These are phyloP conservation scores for Clarireedia monteithiana DNA, from an alignment of 2,329 filamentous ascomycete genomes.

Conservation along the genomic window DNA sequence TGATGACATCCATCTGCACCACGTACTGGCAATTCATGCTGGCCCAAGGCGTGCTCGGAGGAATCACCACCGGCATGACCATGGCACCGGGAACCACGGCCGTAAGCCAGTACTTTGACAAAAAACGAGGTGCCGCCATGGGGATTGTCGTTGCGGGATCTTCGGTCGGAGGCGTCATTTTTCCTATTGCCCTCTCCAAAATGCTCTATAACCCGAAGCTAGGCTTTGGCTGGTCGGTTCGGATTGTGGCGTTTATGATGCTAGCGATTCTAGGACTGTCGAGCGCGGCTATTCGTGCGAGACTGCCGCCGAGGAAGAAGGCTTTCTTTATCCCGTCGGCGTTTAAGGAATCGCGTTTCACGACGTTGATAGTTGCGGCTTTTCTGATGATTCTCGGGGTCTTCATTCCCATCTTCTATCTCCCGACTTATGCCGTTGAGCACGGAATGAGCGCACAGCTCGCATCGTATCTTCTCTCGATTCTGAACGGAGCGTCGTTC, in stretches of 20 bases:
- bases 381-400: conserved; percentile 38
- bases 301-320: conserved; percentile 4
- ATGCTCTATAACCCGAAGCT: conserved; percentile 14
- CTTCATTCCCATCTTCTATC: conserved; percentile 44
- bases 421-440: conserved; percentile 32
- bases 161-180: conserved; percentile 7
- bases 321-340: conserved; percentile 5
- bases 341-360: conserved; percentile 2
- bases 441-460: conserved; percentile 39
- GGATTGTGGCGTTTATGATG: conserved; percentile 30
- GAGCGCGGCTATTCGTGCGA: background rate
- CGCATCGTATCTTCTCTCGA: conserved; percentile 42
- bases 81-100: conserved; percentile 30
- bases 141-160: conserved; percentile 33
- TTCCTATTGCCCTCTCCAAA: conserved; percentile 5
- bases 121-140: conserved; percentile 39
- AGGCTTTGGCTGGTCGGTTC: conserved; percentile 27
- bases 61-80: conserved; percentile 30
- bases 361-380: background rate
- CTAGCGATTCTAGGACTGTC: conserved; percentile 28
- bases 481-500: conserved; percentile 33
- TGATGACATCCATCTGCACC: conserved; percentile 32
- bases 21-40: conserved; percentile 32
- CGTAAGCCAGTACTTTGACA: conserved; percentile 42
- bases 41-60: conserved; percentile 26